Percentiles rank a stretch among this genome's conserved stretches.
These are phyloP conservation scores for Stromatinia cepivora DNA, from an alignment of 2,329 filamentous ascomycete species.

Conservation along the genomic window DNA sequence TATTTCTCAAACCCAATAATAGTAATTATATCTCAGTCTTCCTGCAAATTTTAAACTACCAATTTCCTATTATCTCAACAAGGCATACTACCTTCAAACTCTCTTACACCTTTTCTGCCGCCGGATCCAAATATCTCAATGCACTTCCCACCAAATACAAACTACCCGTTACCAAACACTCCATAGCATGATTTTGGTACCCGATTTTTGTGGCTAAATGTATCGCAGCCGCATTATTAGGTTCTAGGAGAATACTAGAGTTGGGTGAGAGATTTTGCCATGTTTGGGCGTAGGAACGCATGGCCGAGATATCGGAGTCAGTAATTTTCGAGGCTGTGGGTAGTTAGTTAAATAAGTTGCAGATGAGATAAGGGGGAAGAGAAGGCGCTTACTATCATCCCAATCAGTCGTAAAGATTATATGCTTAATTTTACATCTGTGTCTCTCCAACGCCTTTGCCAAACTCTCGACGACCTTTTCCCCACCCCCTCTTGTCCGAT, in stretches of 20 bases:
- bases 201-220: slow-evolving; percentile 46
- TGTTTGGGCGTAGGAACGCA: slow-evolving; percentile 26
- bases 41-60: background rate
- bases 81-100: no score
- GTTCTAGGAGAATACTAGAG: slow-evolving; percentile 43
- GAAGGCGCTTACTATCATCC: slow-evolving; percentile 24
- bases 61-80: no score
- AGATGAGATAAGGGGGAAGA: background rate
- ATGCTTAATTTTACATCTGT: slow-evolving; percentile 26
- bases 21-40: no score
- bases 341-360: rapidly evolving
- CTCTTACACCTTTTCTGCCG: background rate
- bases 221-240: slow-evolving; percentile 57
- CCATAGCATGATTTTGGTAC: slow-evolving; percentile 34
- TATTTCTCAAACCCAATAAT: no score
- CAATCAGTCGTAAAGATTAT: slow-evolving; percentile 30
- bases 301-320: slow-evolving; percentile 16
- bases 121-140: slow-evolving; percentile 14
- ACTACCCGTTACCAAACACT: slow-evolving; percentile 57
- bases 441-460: slow-evolving; percentile 22
- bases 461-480: slow-evolving; percentile 22
- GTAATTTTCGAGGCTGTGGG: slow-evolving; percentile 7
- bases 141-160: slow-evolving; percentile 59
- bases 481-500: slow-evolving; percentile 22
- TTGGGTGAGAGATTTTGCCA: slow-evolving; percentile 28